Evolutionary conservation across 1,284 basidiomycete genomes (phyloP), one percentile per base, ranked within the genome.

Genomic region (Wolfiporia cocos): DNA sequence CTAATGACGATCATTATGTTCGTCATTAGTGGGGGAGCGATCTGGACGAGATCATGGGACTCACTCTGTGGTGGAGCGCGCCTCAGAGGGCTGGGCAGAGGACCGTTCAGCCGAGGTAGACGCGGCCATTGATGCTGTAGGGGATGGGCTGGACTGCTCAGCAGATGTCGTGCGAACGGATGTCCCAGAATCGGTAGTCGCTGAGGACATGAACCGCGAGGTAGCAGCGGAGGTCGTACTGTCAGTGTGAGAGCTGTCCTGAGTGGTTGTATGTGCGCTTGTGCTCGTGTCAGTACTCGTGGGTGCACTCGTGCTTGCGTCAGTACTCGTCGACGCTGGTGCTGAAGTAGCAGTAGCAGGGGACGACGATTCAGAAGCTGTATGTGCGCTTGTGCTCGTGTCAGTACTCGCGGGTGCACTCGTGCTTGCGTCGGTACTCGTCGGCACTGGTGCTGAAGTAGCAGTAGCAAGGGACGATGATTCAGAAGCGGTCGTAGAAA

Each of bases 141-240:
- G 30, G n/a, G 31, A 34, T 19, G 39, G 7, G 14, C 7, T 4
- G 21, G 19, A 22, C 23, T 30, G 38, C 20, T 23, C 34, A 6
- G 43, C 38, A 34, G 44, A 37, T 21, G 44, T 17, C 34, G 44
- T 42, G 18, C 28, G 44, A 35, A 24, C n/a, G 6, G 30, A 34
- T 15, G 30, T 18, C 36, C 17, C 33, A 26, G 40, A 11, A 18
- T 7, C 33, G 18, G 40, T 18, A 34, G 23, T 15, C 40, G 45
- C 21, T 20, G 42, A 43, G 38, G 45, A 43, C 45, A 47, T 47
- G 41, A 38, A 47, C 26, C 14, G 26, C 9, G 26, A 28, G 26
- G 9, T 28, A 28, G 7, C 14, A 28, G 26, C 26, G 26, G 26
- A 7, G 14, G 26, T 9, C 14, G 26, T 28, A 28, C 9, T 28